Percentiles rank a stretch among this genome's conserved stretches.
phyloP scores from a whole-genome alignment of 2,329 filamentous ascomycete species.

The Penicillium sp. region DNA sequence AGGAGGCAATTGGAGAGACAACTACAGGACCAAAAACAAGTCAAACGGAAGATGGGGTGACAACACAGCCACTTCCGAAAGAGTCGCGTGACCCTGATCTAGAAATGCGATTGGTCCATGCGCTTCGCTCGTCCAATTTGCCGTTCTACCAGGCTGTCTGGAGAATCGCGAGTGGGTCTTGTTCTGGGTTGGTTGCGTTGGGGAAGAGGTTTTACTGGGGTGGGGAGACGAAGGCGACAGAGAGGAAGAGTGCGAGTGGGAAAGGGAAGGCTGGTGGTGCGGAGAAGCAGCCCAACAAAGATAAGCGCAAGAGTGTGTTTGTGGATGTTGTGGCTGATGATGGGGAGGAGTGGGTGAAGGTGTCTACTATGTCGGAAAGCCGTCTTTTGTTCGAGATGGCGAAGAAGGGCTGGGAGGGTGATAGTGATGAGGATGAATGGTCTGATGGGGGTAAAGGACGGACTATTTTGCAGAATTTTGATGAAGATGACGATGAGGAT shows the following conservation, averaged over 20 bases:
- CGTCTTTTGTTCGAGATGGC: conserved; percentile 67
- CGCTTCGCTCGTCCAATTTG: conserved; percentile 64
- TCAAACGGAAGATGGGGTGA: conserved; percentile 20
- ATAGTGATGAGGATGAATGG: conserved; percentile 49
- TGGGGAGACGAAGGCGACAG: conserved; percentile 7
- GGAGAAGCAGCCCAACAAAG: conserved; percentile 34
- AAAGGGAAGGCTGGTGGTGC: conserved; percentile 10
- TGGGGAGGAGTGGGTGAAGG: conserved; percentile 67
- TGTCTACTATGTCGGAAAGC: conserved; percentile 64
- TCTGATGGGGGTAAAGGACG: conserved; percentile 26
- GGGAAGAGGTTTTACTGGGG: conserved; percentile 57
- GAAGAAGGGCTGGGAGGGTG: conserved; percentile 63
- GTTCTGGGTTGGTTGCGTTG: conserved; percentile 57
- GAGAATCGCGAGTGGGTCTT: conserved; percentile 58
- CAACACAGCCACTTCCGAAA: background rate
- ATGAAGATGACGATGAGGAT: conserved; percentile 33
- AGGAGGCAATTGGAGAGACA: conserved; percentile 5
- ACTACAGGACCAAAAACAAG: conserved; percentile 6
- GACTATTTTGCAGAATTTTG: conserved; percentile 29
- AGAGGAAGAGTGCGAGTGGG: conserved; percentile 5
- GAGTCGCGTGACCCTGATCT: conserved; percentile 20
- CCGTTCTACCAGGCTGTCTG: conserved; percentile 65
- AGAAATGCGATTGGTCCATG: conserved; percentile 49
- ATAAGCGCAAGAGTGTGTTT: conserved; percentile 53
- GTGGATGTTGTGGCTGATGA: conserved; percentile 66